These are phyloP conservation scores for carrot (Daucus carota) DNA, from an alignment of 129 eudicot species.

Conservation along the genomic window DH1_v3.0 NC_030388.2:23077001-23077500, in stretches of 20 bases:
- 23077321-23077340: not conserved
- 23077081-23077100: not conserved
- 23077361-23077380: not conserved
- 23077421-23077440: not conserved
- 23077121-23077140: too few species aligned
- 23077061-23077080: not conserved
- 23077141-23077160: too few species aligned
- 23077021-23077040: not conserved
- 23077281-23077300: conserved; percentile 5
- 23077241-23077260: too few species aligned
- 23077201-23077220: not conserved
- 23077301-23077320: not conserved
- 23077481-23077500: not conserved
- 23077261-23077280: not conserved
- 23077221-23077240: not conserved
- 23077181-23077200: too few species aligned
- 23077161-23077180: too few species aligned
- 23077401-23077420: not conserved
- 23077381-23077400: not conserved
- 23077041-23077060: not conserved
- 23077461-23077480: not conserved
- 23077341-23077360: not conserved
- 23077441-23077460: not conserved
- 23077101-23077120: too few species aligned
- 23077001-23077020: not conserved